Evolutionary conservation across 768 basidiomycete species (phyloP), one percentile per base, ranked within the genome.

Genomic region (Agaricus blazei): DNA sequence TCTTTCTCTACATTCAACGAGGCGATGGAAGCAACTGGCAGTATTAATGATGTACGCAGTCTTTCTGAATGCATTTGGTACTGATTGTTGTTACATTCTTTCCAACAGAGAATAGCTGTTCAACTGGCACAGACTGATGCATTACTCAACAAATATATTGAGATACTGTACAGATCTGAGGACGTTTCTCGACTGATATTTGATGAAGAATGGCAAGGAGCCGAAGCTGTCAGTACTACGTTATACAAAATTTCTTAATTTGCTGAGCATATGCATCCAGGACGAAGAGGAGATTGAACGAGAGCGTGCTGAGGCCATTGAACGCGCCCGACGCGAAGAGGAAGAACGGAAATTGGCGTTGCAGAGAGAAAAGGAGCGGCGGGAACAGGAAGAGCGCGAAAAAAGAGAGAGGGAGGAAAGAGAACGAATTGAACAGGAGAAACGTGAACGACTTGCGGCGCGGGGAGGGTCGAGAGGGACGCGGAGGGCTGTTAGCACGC

Each of bases 171-270:
- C 4, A 84, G 81, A 65, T 87, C 88, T 2, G 89, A 90, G 67
- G 77, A 81, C 12, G 76, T 81, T 58, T 72, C 87, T 2, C 79
- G 79, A 29, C 68, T 91, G 55, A 81, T 92, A 15, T 83, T 90
- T 58, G 89, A 92, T 64, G 85, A 89, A 58, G 71, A 80, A 56
- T 92, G 87, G 87, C 71, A 79, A 52, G 90, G 90, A 2, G 87
- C 83, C 38, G 85, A 87, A 58, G 81, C 75, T 43, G 90, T 89
- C 64, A 71, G 82, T 72, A 28, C 15, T 40, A 26, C 31, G n/a
- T 27, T 26, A 26, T 24, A 38, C 36, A 11, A 27, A 9, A 12
- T 23, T 19, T 50, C 9, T 28, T 19, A 4, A 38, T 19, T 9
- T 27, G 23, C 37, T 28, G 48, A 54, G 23, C 31, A 40, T 31